Percentiles rank a stretch among this genome's conserved stretches.
phyloP scores from a whole-genome alignment of 2,329 filamentous ascomycete genomes.

The Neoascochyta sp. region DNA sequence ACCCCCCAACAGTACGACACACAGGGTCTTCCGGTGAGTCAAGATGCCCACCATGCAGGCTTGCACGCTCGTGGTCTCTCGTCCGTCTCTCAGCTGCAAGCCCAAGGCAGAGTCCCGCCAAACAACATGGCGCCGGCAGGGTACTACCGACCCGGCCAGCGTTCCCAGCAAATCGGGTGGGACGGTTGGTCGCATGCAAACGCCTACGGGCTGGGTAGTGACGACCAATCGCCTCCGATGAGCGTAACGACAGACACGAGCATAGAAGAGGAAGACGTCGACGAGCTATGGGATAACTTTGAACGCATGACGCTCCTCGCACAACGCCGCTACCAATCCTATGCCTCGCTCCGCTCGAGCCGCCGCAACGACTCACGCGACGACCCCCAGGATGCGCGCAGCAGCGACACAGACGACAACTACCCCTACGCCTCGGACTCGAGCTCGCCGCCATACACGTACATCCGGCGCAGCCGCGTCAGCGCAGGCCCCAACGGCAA shows the following conservation, averaged over 20 bases:
- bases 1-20: slow-evolving; percentile 37
- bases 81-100: slow-evolving; percentile 35
- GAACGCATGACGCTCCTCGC: slow-evolving; percentile 17
- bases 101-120: slow-evolving; percentile 18
- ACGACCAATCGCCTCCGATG: slow-evolving; percentile 31
- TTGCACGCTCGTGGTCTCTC: slow-evolving; percentile 36
- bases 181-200: slow-evolving; percentile 34
- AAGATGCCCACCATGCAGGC: slow-evolving; percentile 25
- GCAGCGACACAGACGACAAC: slow-evolving; percentile 21
- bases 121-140: slow-evolving; percentile 16
- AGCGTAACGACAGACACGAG: slow-evolving; percentile 31
- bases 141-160: slow-evolving; percentile 23
- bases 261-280: slow-evolving; percentile 35
- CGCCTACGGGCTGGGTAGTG: slow-evolving; percentile 28
- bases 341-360: slow-evolving; percentile 9
- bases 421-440: slow-evolving; percentile 22
- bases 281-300: slow-evolving; percentile 35
- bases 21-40: slow-evolving; percentile 30
- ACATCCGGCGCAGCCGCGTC: slow-evolving; percentile 19
- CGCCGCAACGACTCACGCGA: slow-evolving; percentile 20
- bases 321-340: slow-evolving; percentile 14
- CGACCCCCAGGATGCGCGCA: slow-evolving; percentile 6
- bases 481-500: slow-evolving; percentile 30
- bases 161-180: slow-evolving; percentile 28
- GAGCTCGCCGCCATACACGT: slow-evolving; percentile 4